Percentiles rank a stretch among this genome's conserved stretches.
Conservation (phyloP, 305 asterid genomes). For the Fraxinus sp. region DNA sequence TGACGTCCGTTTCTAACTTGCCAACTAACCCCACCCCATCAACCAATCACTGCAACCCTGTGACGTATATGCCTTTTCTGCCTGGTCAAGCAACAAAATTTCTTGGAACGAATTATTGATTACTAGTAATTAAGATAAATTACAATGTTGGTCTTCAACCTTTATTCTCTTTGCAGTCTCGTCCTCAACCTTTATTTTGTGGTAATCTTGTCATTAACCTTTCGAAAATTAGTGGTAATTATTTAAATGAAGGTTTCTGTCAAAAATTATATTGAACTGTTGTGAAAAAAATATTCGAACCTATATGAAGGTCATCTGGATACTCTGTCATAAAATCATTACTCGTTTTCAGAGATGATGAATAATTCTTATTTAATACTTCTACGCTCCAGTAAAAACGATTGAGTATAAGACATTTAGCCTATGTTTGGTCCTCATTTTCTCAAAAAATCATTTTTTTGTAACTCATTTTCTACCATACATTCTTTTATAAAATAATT, state of each 20-base stretch:
- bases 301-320: too few relatives aligned
- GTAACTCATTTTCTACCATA: too few relatives aligned
- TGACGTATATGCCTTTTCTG: not conserved
- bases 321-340: not conserved
- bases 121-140: not conserved
- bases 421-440: too few relatives aligned
- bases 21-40: not conserved
- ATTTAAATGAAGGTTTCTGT: not conserved
- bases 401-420: too few relatives aligned
- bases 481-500: too few relatives aligned
- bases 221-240: not conserved
- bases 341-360: not conserved
- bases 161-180: not conserved
- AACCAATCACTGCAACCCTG: not conserved
- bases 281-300: not conserved
- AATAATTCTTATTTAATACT: too few relatives aligned
- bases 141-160: not conserved
- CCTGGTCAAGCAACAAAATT: not conserved
- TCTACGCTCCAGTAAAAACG: too few relatives aligned
- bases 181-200: not conserved
- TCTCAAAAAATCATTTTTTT: too few relatives aligned
- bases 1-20: not conserved
- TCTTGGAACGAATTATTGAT: not conserved
- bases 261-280: too few relatives aligned
- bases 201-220: not conserved